These are phyloP conservation scores for Daedaleopsis sinensis DNA, from an alignment of 768 basidiomycete species.

Conservation along the genomic window DNA sequence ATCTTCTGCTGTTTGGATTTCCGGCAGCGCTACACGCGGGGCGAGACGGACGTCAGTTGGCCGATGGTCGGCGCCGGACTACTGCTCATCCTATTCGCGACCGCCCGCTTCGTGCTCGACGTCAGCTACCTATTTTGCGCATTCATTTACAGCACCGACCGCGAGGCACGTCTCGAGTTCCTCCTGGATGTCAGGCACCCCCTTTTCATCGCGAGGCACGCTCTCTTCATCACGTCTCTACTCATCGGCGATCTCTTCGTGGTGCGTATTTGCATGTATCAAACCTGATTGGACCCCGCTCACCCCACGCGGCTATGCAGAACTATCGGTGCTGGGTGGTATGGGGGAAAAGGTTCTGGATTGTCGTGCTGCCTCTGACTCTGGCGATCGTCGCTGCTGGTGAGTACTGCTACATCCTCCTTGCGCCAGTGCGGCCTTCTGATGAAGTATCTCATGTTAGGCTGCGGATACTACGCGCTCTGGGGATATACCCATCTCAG, in stretches of 20 bases:
- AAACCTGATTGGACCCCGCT: not conserved
- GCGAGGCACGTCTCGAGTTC: slow-evolving; percentile 13
- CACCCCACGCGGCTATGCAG: not conserved
- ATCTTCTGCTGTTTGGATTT: too few species aligned
- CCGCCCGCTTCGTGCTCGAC: slow-evolving; percentile 15
- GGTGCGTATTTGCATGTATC: not conserved
- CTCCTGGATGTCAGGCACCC: slow-evolving; percentile 13
- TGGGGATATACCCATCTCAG: not conserved
- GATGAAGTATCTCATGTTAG: too few species aligned
- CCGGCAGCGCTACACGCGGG: too few species aligned
- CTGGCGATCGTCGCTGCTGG: not conserved
- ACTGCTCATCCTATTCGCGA: too few species aligned
- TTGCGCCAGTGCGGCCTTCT: too few species aligned
- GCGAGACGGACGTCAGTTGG: too few species aligned
- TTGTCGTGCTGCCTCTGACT: not conserved
- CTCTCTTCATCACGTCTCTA: slow-evolving; percentile 5
- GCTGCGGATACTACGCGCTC: not conserved
- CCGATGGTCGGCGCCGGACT: too few species aligned
- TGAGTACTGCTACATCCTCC: not conserved
- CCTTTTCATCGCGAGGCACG: slow-evolving; percentile 19
- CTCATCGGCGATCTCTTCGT: slow-evolving; percentile 17
- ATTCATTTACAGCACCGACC: slow-evolving; percentile 10
- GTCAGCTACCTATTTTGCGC: slow-evolving; percentile 17
- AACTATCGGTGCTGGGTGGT: slow-evolving; percentile 19
- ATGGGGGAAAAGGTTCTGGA: slow-evolving; percentile 14